phyloP scores from a whole-genome alignment of 768 basidiomycete species.

The Tubosaeta sp. region DNA sequence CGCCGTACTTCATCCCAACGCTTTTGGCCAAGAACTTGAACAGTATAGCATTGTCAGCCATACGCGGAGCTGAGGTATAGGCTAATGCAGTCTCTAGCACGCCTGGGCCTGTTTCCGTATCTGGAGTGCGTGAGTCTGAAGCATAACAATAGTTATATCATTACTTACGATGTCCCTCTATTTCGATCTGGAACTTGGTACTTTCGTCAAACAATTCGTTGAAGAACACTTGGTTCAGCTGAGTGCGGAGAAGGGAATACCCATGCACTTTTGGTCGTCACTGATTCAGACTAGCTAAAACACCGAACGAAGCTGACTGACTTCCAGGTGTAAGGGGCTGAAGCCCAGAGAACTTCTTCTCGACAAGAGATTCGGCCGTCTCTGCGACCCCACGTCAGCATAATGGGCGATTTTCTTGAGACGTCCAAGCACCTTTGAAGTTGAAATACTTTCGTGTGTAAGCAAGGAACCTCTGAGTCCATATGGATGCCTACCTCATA shows the following conservation, averaged over 20 bases:
- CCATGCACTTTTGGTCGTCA: constrained; percentile 73
- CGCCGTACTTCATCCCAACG: constrained; percentile 80
- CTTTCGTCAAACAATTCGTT: constrained; percentile 80
- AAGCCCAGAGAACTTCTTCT: constrained; percentile 75
- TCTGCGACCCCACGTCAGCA: constrained; percentile 43
- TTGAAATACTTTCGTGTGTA: constrained; percentile 65
- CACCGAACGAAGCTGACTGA: constrained; percentile 38
- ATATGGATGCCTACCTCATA: constrained; percentile 63
- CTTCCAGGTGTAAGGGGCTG: constrained; percentile 89
- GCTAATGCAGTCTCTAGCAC: constrained; percentile 85
- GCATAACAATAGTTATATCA: background rate
- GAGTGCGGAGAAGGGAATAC: constrained; percentile 88
- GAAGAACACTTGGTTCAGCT: constrained; percentile 87
- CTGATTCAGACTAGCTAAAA: constrained; percentile 1
- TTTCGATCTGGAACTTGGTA: constrained; percentile 63
- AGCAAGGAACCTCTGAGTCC: constrained; percentile 1
- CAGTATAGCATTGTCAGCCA: constrained; percentile 89
- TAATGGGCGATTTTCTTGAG: background rate
- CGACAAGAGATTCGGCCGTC: constrained; percentile 66
- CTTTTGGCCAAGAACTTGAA: constrained; percentile 95
- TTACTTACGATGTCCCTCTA: constrained; percentile 82
- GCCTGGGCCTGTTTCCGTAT: constrained; percentile 91
- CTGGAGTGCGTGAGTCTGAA: constrained; percentile 33
- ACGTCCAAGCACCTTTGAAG: constrained; percentile 64
- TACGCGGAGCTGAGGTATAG: constrained; percentile 71